Conservation (phyloP, 768 basidiomycete species). For the Agaricus blazei region DNA sequence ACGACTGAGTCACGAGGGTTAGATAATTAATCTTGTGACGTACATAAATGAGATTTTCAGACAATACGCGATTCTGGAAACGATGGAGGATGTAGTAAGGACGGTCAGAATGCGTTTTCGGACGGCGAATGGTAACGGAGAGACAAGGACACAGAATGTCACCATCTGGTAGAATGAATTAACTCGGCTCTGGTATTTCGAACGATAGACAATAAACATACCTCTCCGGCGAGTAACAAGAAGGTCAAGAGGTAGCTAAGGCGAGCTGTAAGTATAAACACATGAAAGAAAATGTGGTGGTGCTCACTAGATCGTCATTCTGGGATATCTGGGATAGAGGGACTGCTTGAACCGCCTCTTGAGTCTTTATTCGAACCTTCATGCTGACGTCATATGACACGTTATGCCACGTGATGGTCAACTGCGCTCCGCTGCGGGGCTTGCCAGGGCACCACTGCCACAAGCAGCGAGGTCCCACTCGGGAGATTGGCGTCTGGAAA, state of each 20-base stretch:
- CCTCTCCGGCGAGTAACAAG: conserved; percentile 74
- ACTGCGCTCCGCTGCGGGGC: no score
- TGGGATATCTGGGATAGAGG: background rate
- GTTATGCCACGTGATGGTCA: conserved; percentile 2
- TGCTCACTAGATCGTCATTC: conserved; percentile 15
- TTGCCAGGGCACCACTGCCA: no score
- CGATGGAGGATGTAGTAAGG: conserved; percentile 58
- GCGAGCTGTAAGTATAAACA: background rate
- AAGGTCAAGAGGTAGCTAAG: conserved; percentile 76
- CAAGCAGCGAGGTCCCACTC: no score
- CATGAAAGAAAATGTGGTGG: background rate
- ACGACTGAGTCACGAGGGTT: background rate
- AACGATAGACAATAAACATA: conserved; percentile 14
- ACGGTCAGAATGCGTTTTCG: conserved; percentile 70
- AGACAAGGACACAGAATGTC: conserved; percentile 80
- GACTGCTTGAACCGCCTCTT: background rate
- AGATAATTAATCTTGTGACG: conserved; percentile 17
- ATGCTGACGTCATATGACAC: conserved; percentile 8
- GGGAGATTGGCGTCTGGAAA: no score
- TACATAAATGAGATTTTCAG: conserved; percentile 95
- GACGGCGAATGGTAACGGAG: conserved; percentile 76
- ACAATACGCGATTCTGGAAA: conserved; percentile 86
- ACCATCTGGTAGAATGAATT: conserved; percentile 46
- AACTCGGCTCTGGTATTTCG: background rate
- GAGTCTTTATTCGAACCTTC: background rate